Evolutionary conservation across 2,329 filamentous ascomycete species (phyloP), one percentile per base, ranked within the genome.

Genomic region (Fusarium hainanense): DNA sequence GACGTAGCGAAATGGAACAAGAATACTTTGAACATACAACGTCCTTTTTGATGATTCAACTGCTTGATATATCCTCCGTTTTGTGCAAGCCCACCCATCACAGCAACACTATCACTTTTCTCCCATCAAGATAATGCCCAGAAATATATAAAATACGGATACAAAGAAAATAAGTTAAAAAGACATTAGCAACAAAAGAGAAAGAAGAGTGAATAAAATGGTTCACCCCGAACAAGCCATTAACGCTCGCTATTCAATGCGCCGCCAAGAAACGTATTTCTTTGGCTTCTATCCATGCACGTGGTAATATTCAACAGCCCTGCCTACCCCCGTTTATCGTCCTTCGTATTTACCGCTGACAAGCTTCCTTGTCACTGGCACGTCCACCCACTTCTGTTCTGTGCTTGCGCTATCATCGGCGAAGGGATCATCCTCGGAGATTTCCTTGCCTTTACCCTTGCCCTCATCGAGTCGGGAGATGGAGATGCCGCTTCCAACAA

Each of bases 261-360:
- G 71, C 56, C 67, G 60, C 66, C 63, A 63, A 43, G 52, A 83
- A 82, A 37, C 30, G 40, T 32, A 16, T 79, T 42, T 63, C 52
- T 34, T 23, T 51, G 40, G 49, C 61, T 50, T 71, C 68, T 70
- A 71, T 70, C 68, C 63, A 68, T 71, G 68, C 68, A 65, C 18
- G 48, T 68, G 54, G 50, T 32, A 55, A 66, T 40, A 27, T 58
- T 41, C 44, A 63, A 57, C 34, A 43, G n/a, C 50, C 47, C 54
- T n/a, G 18, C 18, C 18, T 28, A 1, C 40, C 20, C 23, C 34
- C 0, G 20, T 69, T 32, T 59, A 75, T 43, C 67, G 78, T 46
- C 88, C 87, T 74, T 92, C 88, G 78, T 96, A 97, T 80, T 90
- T 92, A 48, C 93, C 93, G 76, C 88, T 90, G 25, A 92, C 85